Percentiles rank a stretch among this genome's conserved stretches.
These are phyloP conservation scores for Lactifluus subvellereus DNA, from an alignment of 768 basidiomycete species.

Conservation along the genomic window DNA sequence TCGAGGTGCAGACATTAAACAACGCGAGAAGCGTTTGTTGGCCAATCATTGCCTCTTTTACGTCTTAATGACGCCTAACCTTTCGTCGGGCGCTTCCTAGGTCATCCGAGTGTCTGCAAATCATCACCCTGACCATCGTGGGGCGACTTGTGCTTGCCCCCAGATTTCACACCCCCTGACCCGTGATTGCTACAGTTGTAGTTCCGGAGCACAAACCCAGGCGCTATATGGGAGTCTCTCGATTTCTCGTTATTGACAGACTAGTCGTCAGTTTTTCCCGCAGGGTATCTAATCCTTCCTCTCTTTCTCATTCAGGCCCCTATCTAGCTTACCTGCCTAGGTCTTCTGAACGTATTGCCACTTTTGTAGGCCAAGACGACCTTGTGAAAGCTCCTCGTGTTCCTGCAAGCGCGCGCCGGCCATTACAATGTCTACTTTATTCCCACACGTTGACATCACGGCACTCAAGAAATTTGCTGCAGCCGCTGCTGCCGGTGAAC, in stretches of 20 bases:
- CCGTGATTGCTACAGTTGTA: neutral
- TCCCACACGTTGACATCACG: constrained; percentile 30
- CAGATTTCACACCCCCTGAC: neutral
- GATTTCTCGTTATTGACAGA: neutral
- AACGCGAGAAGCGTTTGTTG: neutral
- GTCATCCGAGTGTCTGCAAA: neutral
- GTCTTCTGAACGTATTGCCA: neutral
- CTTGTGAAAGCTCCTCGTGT: neutral
- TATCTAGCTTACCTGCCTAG: neutral
- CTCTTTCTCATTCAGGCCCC: neutral
- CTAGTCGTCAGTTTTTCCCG: neutral
- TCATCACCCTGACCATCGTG: neutral
- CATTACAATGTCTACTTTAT: constrained; percentile 23
- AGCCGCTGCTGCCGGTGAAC: constrained; percentile 27
- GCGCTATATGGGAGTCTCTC: constrained; percentile 11
- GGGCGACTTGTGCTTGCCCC: neutral
- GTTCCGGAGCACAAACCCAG: neutral
- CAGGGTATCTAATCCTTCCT: neutral
- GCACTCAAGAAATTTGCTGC: constrained; percentile 29
- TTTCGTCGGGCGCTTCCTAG: constrained; percentile 6
- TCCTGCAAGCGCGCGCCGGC: neutral
- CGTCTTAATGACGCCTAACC: constrained; percentile 15
- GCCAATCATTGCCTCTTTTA: constrained; percentile 1
- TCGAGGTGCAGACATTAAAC: neutral
- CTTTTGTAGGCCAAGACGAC: neutral